These are phyloP conservation scores for Aspergillus baeticus DNA, from an alignment of 495 filamentous ascomycete genomes.

Conservation along the genomic window DNA sequence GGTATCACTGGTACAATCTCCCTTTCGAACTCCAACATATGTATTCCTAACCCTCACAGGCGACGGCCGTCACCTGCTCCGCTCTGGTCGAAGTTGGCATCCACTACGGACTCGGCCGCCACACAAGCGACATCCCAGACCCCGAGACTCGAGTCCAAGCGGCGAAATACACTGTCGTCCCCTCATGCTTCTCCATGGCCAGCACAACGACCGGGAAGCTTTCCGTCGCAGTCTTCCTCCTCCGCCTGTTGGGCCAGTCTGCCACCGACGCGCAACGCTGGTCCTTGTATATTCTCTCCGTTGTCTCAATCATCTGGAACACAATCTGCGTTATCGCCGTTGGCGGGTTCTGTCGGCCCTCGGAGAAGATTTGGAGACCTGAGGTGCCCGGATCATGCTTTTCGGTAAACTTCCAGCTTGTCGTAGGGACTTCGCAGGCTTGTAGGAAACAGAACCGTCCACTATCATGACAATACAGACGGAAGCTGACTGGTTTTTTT, in stretches of 20 bases:
- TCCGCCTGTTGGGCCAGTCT: constrained; percentile 10
- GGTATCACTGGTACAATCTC: constrained; percentile 6
- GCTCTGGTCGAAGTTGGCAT: constrained; percentile 9
- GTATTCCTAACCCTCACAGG: neutral
- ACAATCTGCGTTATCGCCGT: constrained; percentile 10
- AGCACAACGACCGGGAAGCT: constrained; percentile 18
- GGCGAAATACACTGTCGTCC: constrained; percentile 14
- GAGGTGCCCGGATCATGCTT: constrained; percentile 7
- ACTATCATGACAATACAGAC: neutral
- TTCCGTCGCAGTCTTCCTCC: constrained; percentile 11
- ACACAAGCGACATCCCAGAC: constrained; percentile 7
- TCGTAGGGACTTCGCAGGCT: constrained; percentile 8
- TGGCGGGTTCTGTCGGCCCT: constrained; percentile 13
- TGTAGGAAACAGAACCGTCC: neutral
- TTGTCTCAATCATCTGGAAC: constrained; percentile 10
- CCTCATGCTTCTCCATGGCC: constrained; percentile 15
- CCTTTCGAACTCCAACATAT: neutral
- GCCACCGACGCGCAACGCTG: constrained; percentile 2
- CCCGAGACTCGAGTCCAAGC: neutral
- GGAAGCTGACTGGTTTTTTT: too few species aligned
- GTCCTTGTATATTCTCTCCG: constrained; percentile 10
- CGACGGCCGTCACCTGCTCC: constrained; percentile 12
- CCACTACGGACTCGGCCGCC: constrained; percentile 10
- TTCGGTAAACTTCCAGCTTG: constrained; percentile 5
- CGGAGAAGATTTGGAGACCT: constrained; percentile 12